Conservation (phyloP, 495 filamentous ascomycete genomes). For the Terfezia boudieri region DNA sequence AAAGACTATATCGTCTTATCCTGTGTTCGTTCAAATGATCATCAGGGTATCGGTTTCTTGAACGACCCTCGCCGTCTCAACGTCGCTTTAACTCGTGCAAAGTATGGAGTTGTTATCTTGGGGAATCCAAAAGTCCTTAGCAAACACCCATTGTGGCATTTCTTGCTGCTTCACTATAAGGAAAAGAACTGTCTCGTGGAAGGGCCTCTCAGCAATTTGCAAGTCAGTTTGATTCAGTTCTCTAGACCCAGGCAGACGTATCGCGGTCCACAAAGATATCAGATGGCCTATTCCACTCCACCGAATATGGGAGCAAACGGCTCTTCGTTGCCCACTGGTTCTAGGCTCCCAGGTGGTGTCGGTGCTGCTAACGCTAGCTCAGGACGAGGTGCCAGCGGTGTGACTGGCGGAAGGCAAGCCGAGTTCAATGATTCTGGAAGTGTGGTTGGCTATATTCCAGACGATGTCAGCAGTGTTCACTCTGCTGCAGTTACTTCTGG, state of each 20-base stretch:
- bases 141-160: conserved; percentile 97
- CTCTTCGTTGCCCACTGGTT: conserved; percentile 10
- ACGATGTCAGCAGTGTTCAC: conserved; percentile 91
- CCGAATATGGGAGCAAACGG: conserved; percentile 21
- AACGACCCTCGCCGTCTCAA: conserved; percentile 96
- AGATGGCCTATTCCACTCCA: conserved; percentile 55
- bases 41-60: conserved; percentile 97
- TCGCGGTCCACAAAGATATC: conserved; percentile 72
- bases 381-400: conserved; percentile 24
- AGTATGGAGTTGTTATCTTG: conserved; percentile 86
- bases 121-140: conserved; percentile 96
- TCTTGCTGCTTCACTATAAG: conserved; percentile 90
- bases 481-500: conserved; percentile 64
- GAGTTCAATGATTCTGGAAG: conserved; percentile 74
- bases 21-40: conserved; percentile 95
- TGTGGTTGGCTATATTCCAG: conserved; percentile 80
- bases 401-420: conserved; percentile 27
- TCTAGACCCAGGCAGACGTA: conserved; percentile 80
- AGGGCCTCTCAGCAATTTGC: conserved; percentile 85
- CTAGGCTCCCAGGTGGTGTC: conserved; percentile 17
- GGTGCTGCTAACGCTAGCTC: conserved; percentile 14
- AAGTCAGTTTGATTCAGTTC: conserved; percentile 87
- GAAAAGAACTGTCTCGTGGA: conserved; percentile 91
- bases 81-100: conserved; percentile 92
- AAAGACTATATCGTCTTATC: conserved; percentile 98